Evolutionary conservation across 139 green algal genomes (phyloP).

Genomic region (Dunaliella primolecta): DNA sequence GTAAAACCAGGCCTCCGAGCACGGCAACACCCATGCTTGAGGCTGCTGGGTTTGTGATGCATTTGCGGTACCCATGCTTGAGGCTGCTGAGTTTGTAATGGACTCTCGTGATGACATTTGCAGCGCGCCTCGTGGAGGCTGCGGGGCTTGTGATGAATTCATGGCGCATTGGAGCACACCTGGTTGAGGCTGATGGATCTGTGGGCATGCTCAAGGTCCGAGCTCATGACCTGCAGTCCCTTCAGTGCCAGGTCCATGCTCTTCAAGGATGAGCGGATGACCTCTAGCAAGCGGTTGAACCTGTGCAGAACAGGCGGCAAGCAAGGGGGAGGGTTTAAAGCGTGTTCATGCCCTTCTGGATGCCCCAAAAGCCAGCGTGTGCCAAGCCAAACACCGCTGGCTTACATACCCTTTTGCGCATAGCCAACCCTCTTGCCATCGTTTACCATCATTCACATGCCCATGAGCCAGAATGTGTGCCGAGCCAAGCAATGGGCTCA

Average conservation of each 20-base stretch:
- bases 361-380: too few species aligned
- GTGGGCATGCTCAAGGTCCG: slow-evolving; percentile 69
- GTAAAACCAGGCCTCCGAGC: too few species aligned
- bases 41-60: too few species aligned
- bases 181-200: slow-evolving; percentile 53
- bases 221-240: slow-evolving; percentile 73
- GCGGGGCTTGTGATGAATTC: too few species aligned
- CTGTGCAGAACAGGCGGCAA: slow-evolving; percentile 65
- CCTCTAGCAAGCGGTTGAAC: slow-evolving; percentile 63
- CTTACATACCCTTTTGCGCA: neutral
- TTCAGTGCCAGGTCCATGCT: slow-evolving; percentile 55
- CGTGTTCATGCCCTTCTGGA: too few species aligned
- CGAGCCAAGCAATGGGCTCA: neutral
- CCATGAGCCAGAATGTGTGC: neutral
- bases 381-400: neutral
- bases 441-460: neutral
- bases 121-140: too few species aligned
- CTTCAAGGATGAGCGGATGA: slow-evolving; percentile 53
- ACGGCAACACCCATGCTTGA: too few species aligned
- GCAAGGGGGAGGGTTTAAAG: too few species aligned
- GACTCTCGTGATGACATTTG: too few species aligned
- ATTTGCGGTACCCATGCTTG: too few species aligned
- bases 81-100: too few species aligned
- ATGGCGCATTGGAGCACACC: neutral
- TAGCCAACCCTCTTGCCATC: neutral